Evolutionary conservation across 257 asterid genomes (phyloP), one percentile per base, ranked within the genome.

Genomic region (Lycium barbarum): DNA sequence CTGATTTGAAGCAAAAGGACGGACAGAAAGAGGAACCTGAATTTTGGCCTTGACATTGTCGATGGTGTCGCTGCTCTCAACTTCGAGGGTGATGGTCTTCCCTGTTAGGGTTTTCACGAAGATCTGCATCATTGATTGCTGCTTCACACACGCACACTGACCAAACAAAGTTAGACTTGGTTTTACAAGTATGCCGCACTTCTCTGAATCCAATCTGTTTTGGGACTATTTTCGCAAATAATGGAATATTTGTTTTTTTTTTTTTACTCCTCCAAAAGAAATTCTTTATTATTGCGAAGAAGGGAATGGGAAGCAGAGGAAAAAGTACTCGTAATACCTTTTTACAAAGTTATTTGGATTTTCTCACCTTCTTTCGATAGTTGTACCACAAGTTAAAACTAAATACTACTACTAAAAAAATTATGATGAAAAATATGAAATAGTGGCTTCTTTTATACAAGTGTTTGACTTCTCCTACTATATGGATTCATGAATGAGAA

Each of bases 51-150:
- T 94, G 87, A 94, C 96, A 86, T 93, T 90, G 85, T 93, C 97
- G 87, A 93, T 93, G 88, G 96, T 93, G 90, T 94, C 97, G 70
- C 94, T 91, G 88, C 91, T 90, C 91, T 93, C 97, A 18, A 94
- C 97, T 89, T 94, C 96, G 79, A 94, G 95, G 59, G 98, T 91
- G 85, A 93, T 93, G 4, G 97, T 91, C 86, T 93, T 91, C 4
- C 97, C 98, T 20, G 97, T 91, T 47, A 95, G 93, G 86, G 95
- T 93, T 89, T 93, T 95, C 73, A 95, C 98, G 83, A 95, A 95
- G 88, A 95, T 93, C 97, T 95, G 98, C 98, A 93, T 95, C 61
- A 14, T 26, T 43, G 70, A 36, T 33, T 51, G 36, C 43, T 61
- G 47, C 26, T 22, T 26, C 38, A n/a, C 43, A 35, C 38, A 76